A percentile compares a stretch with the other conserved stretches of the same genome.
Conservation (phyloP, 177 flowering plant species). For the Vitis hybrid region DNA sequence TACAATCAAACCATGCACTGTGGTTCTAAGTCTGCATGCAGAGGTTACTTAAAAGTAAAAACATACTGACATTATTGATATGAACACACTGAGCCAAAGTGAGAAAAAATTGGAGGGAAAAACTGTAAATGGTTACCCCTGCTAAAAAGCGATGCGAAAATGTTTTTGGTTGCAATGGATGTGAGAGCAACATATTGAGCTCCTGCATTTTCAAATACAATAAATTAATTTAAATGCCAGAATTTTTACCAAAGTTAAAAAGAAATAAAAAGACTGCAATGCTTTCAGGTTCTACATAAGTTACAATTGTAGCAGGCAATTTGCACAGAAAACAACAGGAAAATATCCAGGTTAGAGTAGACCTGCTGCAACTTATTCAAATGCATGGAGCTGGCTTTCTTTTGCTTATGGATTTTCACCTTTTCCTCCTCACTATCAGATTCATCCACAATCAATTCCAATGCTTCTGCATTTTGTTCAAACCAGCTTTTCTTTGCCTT, state of each 20-base stretch:
- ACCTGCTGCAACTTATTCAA: conserved; percentile 79
- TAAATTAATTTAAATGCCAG: background rate
- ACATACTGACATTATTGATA: background rate
- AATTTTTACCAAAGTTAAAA: background rate
- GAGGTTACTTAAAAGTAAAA: too few relatives aligned
- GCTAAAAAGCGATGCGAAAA: conserved; percentile 85
- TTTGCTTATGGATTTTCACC: conserved; percentile 58
- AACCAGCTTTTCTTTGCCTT: conserved; percentile 81
- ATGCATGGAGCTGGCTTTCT: conserved; percentile 48
- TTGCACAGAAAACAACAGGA: background rate
- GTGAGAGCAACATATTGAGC: conserved; percentile 55
- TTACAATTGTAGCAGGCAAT: background rate
- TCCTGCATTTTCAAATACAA: conserved; percentile 51
- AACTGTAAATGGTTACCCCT: conserved; percentile 50
- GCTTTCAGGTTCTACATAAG: background rate
- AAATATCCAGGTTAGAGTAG: background rate
- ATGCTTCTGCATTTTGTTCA: conserved; percentile 74
- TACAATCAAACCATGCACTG: too few relatives aligned
- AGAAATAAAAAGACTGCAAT: background rate
- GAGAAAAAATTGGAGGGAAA: background rate
- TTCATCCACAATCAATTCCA: conserved; percentile 69
- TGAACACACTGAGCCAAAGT: background rate
- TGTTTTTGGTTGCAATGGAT: conserved; percentile 80
- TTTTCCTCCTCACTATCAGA: conserved; percentile 86
- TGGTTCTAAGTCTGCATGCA: too few relatives aligned